Percentiles rank a stretch among this genome's conserved stretches.
Conservation (phyloP, 129 eudicot genomes). For the Silybum marianum region DNA sequence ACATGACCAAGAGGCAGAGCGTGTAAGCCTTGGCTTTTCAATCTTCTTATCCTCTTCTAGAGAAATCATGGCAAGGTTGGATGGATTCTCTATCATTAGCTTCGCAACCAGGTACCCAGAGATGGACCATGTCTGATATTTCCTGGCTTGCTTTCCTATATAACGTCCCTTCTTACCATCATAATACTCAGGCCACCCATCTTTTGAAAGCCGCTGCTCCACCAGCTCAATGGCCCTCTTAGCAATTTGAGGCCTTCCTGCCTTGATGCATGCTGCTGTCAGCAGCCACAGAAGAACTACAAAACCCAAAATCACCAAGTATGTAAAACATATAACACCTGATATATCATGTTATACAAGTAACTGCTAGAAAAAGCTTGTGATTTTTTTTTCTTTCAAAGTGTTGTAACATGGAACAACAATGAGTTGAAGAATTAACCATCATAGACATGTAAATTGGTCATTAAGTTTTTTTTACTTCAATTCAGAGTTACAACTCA, state of each 20-base stretch:
- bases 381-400: neutral
- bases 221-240: constrained; percentile 54
- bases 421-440: neutral
- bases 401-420: neutral
- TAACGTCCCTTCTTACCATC: constrained; percentile 60
- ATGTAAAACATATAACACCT: neutral
- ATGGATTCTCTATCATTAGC: constrained; percentile 57
- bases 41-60: constrained; percentile 55
- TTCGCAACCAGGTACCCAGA: constrained; percentile 66
- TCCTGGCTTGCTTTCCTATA: constrained; percentile 66
- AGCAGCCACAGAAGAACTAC: constrained; percentile 66
- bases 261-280: constrained; percentile 76
- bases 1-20: constrained; percentile 27
- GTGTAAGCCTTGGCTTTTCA: constrained; percentile 28
- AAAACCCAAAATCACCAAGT: constrained; percentile 7
- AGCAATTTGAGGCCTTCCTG: constrained; percentile 66
- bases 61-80: constrained; percentile 47
- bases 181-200: constrained; percentile 76
- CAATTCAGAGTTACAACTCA: neutral
- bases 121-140: constrained; percentile 64
- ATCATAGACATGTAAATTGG: neutral
- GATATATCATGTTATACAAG: neutral
- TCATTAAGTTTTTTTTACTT: neutral
- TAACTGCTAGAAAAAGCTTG: too few species aligned
- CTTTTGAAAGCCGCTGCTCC: constrained; percentile 55